phyloP scores from a whole-genome alignment of 2,329 filamentous ascomycete species.

The Fusarium citri region DNA sequence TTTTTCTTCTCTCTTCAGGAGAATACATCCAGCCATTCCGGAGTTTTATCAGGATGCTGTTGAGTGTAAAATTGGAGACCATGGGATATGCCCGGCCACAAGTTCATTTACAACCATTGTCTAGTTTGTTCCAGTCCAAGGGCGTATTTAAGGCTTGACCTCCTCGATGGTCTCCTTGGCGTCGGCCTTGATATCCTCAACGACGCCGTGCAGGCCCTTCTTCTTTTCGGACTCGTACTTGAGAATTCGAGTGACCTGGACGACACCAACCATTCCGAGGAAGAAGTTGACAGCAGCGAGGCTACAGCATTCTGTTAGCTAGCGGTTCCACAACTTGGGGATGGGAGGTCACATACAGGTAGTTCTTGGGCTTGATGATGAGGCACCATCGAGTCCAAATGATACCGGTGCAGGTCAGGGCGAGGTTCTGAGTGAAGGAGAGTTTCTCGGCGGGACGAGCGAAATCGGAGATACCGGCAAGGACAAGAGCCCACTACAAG shows the following conservation, averaged over 20 bases:
- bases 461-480: slow-evolving; percentile 93
- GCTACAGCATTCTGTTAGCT: slow-evolving; percentile 55
- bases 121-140: neutral
- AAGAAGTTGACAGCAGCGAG: slow-evolving; percentile 98
- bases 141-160: slow-evolving; percentile 37
- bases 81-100: slow-evolving; percentile 12
- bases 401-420: slow-evolving; percentile 87
- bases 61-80: slow-evolving; percentile 3
- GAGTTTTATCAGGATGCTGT: neutral
- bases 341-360: slow-evolving; percentile 70
- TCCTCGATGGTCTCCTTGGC: slow-evolving; percentile 50
- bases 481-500: slow-evolving; percentile 86
- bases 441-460: slow-evolving; percentile 91
- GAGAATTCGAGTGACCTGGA: slow-evolving; percentile 84
- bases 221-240: slow-evolving; percentile 72
- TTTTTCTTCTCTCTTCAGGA: slow-evolving; percentile 5
- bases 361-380: slow-evolving; percentile 93
- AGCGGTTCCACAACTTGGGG: neutral
- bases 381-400: slow-evolving; percentile 99
- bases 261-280: slow-evolving; percentile 86
- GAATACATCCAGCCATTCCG: neutral
- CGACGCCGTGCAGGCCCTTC: slow-evolving; percentile 52
- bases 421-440: slow-evolving; percentile 90
- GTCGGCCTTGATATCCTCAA: slow-evolving; percentile 57
- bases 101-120: slow-evolving; percentile 1